Evolutionary conservation across 2,329 filamentous ascomycete genomes (phyloP).

Genomic region (Lomentospora prolificans): DNA sequence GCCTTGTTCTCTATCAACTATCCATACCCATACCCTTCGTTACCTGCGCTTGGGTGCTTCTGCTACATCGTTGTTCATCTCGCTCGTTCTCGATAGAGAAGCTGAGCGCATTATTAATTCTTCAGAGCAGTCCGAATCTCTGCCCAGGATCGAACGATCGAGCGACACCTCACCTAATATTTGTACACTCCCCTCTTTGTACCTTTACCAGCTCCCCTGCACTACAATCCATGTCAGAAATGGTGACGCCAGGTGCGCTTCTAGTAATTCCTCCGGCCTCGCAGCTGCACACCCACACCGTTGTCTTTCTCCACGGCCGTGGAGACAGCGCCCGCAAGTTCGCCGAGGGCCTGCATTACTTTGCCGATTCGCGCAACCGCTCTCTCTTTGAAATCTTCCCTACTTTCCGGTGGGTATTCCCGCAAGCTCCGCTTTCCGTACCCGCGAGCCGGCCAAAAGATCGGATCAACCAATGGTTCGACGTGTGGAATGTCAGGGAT

Average conservation of each 20-base stretch:
- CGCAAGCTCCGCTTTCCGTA: constrained; percentile 25
- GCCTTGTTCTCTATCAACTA: too few relatives aligned
- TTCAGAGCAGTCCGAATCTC: too few relatives aligned
- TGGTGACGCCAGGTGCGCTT: not conserved
- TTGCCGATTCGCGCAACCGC: constrained; percentile 20
- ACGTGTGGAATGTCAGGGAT: constrained; percentile 34
- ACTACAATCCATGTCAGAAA: not conserved
- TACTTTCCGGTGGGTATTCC: constrained; percentile 39
- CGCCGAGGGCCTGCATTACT: constrained; percentile 19
- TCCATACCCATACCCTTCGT: too few relatives aligned
- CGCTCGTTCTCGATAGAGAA: too few relatives aligned
- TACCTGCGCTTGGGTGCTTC: too few relatives aligned
- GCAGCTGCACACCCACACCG: constrained; percentile 27
- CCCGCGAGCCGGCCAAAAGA: constrained; percentile 12
- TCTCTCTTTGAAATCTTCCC: constrained; percentile 31
- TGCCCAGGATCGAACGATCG: too few relatives aligned
- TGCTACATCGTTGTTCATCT: too few relatives aligned
- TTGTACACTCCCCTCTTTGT: not conserved
- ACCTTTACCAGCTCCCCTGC: not conserved
- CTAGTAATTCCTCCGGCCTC: constrained; percentile 12
- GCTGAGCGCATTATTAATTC: too few relatives aligned
- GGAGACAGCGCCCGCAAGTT: constrained; percentile 28
- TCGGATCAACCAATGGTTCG: constrained; percentile 36
- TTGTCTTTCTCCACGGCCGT: constrained; percentile 36
- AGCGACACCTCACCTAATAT: too few relatives aligned